phyloP scores from a whole-genome alignment of 768 basidiomycete genomes.

The Tricholoma hemisulphureum region DNA sequence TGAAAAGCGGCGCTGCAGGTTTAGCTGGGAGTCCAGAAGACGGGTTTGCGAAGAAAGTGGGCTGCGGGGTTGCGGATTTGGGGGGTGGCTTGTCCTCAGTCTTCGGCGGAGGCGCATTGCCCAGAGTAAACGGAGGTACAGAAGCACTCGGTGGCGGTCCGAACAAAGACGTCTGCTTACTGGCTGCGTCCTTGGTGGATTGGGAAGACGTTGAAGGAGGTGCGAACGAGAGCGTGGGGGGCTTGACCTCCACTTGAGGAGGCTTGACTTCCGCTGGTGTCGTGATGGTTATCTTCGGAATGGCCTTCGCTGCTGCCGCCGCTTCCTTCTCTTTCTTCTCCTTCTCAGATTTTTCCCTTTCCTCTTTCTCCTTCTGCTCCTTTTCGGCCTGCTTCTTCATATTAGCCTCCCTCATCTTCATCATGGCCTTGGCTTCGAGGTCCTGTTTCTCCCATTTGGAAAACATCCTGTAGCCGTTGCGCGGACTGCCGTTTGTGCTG shows the following conservation, averaged over 20 bases:
- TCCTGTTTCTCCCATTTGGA: conserved; percentile 90
- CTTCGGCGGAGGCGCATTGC: conserved; percentile 2
- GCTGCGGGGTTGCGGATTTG: conserved; percentile 8
- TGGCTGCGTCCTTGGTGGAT: conserved; percentile 9
- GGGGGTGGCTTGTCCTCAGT: conserved; percentile 9
- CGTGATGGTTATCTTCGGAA: conserved; percentile 29
- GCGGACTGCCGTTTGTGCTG: conserved; percentile 50
- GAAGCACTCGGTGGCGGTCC: conserved; percentile 3
- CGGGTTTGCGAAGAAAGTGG: not conserved
- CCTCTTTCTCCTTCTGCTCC: conserved; percentile 41
- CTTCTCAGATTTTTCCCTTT: conserved; percentile 31
- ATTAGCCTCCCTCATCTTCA: conserved; percentile 57
- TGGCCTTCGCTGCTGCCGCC: conserved; percentile 9
- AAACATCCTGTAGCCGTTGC: conserved; percentile 38
- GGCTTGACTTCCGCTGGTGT: conserved; percentile 26
- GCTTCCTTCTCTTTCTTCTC: conserved; percentile 23
- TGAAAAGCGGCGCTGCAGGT: conserved; percentile 9
- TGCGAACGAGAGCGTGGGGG: conserved; percentile 21
- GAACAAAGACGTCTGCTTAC: conserved; percentile 3
- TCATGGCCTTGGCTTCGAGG: conserved; percentile 76
- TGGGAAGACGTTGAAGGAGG: conserved; percentile 13
- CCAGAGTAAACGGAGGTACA: conserved; percentile 1
- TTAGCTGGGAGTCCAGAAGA: conserved; percentile 13
- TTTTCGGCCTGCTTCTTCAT: conserved; percentile 43
- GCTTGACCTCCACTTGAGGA: conserved; percentile 19